Conservation (phyloP, 108 stramenopile species). For the Skeletonema marinoi region DNA sequence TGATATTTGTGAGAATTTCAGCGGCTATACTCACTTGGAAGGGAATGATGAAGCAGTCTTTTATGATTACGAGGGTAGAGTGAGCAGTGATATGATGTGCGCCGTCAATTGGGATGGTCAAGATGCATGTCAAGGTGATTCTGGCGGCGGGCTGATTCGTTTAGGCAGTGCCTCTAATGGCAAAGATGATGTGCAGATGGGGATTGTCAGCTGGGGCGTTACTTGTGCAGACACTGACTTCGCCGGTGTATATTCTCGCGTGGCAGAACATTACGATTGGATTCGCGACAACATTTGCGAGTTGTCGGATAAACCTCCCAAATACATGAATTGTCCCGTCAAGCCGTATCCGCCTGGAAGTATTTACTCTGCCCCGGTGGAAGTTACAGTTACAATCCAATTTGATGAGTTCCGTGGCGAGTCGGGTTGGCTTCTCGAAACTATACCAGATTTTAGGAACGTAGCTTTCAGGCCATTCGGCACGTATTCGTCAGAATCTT, state of each 20-base stretch:
- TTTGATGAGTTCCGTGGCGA: conserved; percentile 39
- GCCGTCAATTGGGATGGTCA: conserved; percentile 14
- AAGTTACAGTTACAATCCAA: conserved; percentile 28
- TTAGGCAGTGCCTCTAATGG: conserved; percentile 16
- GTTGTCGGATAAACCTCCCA: conserved; percentile 41
- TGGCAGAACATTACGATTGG: conserved; percentile 45
- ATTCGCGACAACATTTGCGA: conserved; percentile 31
- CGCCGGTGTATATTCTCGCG: conserved; percentile 41
- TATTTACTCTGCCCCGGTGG: conserved; percentile 20
- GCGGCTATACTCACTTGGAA: conserved; percentile 18
- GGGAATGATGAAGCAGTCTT: conserved; percentile 7
- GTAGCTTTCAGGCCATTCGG: conserved; percentile 35
- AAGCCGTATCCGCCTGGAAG: conserved; percentile 28
- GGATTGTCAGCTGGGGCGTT: conserved; percentile 51
- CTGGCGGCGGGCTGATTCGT: conserved; percentile 43
- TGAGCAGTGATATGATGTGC: conserved; percentile 49
- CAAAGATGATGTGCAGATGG: conserved; percentile 40
- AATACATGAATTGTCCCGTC: conserved; percentile 30
- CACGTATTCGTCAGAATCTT: conserved; percentile 10
- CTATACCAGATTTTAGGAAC: conserved; percentile 47
- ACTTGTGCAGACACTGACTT: conserved; percentile 39
- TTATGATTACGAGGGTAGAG: conserved; percentile 31
- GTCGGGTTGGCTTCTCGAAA: conserved; percentile 44
- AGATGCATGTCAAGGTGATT: conserved; percentile 56
- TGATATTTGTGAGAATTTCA: conserved; percentile 34